Evolutionary conservation across 768 basidiomycete genomes (phyloP), one percentile per base, ranked within the genome.

Genomic region (Agaricus bisporus): DNA sequence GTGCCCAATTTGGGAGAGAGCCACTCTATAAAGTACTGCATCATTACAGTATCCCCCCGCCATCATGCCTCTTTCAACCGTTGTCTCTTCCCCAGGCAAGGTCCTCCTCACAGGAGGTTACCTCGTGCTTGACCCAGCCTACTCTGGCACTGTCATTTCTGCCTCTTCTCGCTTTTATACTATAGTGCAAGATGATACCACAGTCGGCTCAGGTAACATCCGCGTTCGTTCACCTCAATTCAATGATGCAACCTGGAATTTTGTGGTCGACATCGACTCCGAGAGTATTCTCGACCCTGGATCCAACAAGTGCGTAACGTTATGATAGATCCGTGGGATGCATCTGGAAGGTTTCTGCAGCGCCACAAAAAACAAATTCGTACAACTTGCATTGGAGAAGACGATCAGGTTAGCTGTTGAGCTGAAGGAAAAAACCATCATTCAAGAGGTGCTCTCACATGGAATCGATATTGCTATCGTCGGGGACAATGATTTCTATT

Each of bases 401-500:
- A 83, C 88, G 3, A 68, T 95, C 41, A 66, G 76, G n/a, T 69
- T 94, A 37, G 83, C 83, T 2, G 70, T 73, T 28, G 88, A 92
- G 62, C 69, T 77, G 44, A 76, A 73, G 48, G 79, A 80, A 18
- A 60, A 68, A 28, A 58, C 69, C n/a, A 59, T 68, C 43, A 59
- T 82, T 60, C 66, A 70, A 32, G 66, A 72, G 41, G 58, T 67
- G 3, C 68, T 91, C 4, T 64, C 71, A 2, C 61, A 66, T 12
- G 87, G 83, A 28, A 73, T 95, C 54, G 79, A 90, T 59, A 83
- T 98, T 58, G 81, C 80, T 37, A 88, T 98, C 59, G 81, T 86
- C 25, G 95, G 93, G 9, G 93, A 93, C 67, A 98, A 99, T 62
- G 97, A 98, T 66, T 99, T 98, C 62, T 98, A 99, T 71, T 97